These are phyloP conservation scores for Bacterosira constricta DNA, from an alignment of 108 stramenopile species.

Conservation along the genomic window DNA sequence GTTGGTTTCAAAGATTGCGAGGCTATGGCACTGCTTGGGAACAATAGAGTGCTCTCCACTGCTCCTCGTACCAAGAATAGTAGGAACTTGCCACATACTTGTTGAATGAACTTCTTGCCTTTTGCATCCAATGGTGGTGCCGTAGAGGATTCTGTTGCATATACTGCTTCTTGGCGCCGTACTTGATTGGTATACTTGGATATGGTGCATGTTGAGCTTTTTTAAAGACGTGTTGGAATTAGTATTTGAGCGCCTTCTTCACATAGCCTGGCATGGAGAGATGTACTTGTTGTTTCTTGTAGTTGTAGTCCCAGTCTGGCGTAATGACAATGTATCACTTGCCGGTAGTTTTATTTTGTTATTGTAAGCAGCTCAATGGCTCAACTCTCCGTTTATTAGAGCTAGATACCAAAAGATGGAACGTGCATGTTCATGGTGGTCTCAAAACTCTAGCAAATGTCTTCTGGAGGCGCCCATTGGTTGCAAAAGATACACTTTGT, in stretches of 20 bases:
- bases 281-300: conserved; percentile 17
- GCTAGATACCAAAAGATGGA: too few relatives aligned
- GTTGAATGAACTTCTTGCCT: conserved; percentile 34
- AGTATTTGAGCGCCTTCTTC: conserved; percentile 34
- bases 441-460: too few relatives aligned
- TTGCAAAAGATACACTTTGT: too few relatives aligned
- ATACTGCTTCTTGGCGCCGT: conserved; percentile 51
- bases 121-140: conserved; percentile 18
- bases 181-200: conserved; percentile 16
- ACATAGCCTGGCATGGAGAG: conserved; percentile 58
- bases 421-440: too few relatives aligned
- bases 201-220: conserved; percentile 44
- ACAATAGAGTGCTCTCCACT: conserved; percentile 40
- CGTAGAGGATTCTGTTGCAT: conserved; percentile 9
- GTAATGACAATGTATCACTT: conserved; percentile 48
- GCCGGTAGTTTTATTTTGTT: too few relatives aligned
- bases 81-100: conserved; percentile 46
- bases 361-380: too few relatives aligned
- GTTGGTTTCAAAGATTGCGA: too few relatives aligned
- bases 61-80: too few relatives aligned
- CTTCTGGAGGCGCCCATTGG: too few relatives aligned
- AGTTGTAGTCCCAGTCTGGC: too few relatives aligned
- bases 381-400: too few relatives aligned
- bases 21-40: too few relatives aligned
- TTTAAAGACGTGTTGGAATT: conserved; percentile 46